Evolutionary conservation across 768 basidiomycete species (phyloP).

Genomic region (Trametes elegans): DNA sequence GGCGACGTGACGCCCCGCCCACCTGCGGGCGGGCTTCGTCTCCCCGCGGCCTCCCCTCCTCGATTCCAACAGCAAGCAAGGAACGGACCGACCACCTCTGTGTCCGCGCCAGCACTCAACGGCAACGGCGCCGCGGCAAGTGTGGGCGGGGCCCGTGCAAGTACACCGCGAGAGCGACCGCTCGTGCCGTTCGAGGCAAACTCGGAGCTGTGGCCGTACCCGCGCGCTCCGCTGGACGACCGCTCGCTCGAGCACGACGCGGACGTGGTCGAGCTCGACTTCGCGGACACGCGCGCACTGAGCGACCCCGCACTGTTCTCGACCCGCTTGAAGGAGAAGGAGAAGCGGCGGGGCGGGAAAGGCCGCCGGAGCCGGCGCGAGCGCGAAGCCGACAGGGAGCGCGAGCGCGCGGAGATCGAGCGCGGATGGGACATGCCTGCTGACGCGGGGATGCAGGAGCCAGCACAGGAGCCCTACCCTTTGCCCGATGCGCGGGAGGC

Average conservation of each 20-base stretch:
- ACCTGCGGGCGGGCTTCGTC: constrained; percentile 28
- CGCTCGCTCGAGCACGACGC: constrained; percentile 34
- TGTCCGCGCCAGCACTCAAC: constrained; percentile 4
- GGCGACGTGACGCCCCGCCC: constrained; percentile 65
- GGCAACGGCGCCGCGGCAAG: not conserved
- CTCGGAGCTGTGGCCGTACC: constrained; percentile 72
- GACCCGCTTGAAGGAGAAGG: constrained; percentile 24
- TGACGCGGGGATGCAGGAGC: too few relatives aligned
- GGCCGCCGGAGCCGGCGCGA: constrained; percentile 24
- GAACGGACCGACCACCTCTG: not conserved
- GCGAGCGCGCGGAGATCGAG: constrained; percentile 51
- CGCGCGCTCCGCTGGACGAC: constrained; percentile 44
- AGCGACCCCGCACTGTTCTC: constrained; percentile 64
- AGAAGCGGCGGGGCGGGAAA: constrained; percentile 32
- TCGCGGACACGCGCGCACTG: constrained; percentile 68
- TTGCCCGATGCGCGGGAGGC: not conserved
- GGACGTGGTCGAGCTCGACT: constrained; percentile 78
- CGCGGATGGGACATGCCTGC: constrained; percentile 58
- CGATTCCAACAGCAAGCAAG: not conserved
- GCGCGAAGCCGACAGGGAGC: constrained; percentile 35
- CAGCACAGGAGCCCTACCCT: constrained; percentile 2
- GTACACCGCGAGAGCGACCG: constrained; percentile 19
- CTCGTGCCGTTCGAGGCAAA: constrained; percentile 63
- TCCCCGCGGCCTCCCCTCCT: constrained; percentile 13
- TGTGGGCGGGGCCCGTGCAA: not conserved